Conservation (phyloP, 1,139 yeast species). For the Pichia sp. region DNA sequence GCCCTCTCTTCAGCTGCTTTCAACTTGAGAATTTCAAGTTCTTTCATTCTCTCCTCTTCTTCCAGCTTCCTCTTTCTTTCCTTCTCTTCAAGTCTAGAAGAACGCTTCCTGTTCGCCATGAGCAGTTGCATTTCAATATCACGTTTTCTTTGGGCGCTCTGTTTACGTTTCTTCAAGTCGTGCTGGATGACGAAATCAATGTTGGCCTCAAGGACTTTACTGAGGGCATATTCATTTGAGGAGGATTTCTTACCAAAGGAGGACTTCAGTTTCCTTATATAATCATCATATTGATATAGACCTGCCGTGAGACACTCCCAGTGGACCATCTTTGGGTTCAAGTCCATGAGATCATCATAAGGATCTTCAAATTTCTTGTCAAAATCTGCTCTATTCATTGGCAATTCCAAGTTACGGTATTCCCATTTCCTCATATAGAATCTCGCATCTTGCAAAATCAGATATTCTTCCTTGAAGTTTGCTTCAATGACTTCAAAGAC, state of each 20-base stretch:
- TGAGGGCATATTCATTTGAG: slow-evolving; percentile 19
- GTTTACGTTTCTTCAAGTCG: slow-evolving; percentile 40
- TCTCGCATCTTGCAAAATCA: slow-evolving; percentile 39
- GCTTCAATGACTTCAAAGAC: slow-evolving; percentile 13
- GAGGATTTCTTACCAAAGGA: slow-evolving; percentile 23
- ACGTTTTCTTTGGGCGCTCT: slow-evolving; percentile 38
- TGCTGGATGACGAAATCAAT: slow-evolving; percentile 23
- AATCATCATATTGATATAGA: slow-evolving; percentile 26
- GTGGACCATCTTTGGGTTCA: slow-evolving; percentile 31
- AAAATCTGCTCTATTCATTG: slow-evolving; percentile 39
- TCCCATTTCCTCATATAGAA: slow-evolving; percentile 35
- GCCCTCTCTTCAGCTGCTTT: slow-evolving; percentile 30
- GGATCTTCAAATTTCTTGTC: slow-evolving; percentile 23
- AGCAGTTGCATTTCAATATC: slow-evolving; percentile 46
- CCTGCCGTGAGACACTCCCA: slow-evolving; percentile 36
- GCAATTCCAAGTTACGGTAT: slow-evolving; percentile 33
- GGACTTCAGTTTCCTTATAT: slow-evolving; percentile 25
- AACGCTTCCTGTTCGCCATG: slow-evolving; percentile 47
- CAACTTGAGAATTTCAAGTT: slow-evolving; percentile 30
- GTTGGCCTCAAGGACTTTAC: slow-evolving; percentile 19
- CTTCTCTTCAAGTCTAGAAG: slow-evolving; percentile 47
- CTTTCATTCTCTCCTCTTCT: slow-evolving; percentile 35
- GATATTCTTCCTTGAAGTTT: slow-evolving; percentile 29
- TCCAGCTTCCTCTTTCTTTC: slow-evolving; percentile 40
- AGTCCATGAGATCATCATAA: slow-evolving; percentile 22